Evolutionary conservation across 2,329 filamentous ascomycete genomes (phyloP).

Genomic region (Calonectria pteridis): DNA sequence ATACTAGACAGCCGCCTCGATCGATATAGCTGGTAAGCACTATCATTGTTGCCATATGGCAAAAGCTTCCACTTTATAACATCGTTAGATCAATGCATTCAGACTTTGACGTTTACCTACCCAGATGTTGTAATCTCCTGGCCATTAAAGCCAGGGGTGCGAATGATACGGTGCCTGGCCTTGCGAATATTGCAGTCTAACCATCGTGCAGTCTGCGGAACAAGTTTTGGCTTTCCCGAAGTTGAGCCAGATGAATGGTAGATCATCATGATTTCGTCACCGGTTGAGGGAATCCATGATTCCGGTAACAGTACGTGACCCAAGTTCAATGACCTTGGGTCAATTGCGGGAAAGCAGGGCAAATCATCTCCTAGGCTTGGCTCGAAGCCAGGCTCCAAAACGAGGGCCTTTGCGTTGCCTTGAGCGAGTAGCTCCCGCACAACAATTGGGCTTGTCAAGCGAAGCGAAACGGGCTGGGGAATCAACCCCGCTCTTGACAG

Average conservation of each 20-base stretch:
- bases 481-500: neutral
- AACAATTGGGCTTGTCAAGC: neutral
- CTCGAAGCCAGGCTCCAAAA: neutral
- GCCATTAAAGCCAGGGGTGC: neutral
- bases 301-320: neutral
- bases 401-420: neutral
- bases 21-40: neutral
- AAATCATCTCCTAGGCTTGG: neutral
- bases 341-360: neutral
- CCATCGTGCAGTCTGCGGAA: neutral
- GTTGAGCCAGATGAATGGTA: neutral
- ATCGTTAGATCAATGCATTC: neutral
- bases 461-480: neutral
- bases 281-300: neutral
- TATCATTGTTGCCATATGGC: neutral
- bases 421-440: neutral
- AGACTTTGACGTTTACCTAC: neutral
- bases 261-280: neutral
- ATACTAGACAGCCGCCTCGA: neutral
- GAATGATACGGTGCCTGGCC: neutral
- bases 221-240: neutral
- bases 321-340: neutral
- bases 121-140: neutral
- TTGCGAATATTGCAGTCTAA: neutral
- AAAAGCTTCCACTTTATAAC: neutral